Evolutionary conservation across 2,329 filamentous ascomycete genomes (phyloP), one percentile per base, ranked within the genome.

Genomic region (Pezicula rhizophila): DNA sequence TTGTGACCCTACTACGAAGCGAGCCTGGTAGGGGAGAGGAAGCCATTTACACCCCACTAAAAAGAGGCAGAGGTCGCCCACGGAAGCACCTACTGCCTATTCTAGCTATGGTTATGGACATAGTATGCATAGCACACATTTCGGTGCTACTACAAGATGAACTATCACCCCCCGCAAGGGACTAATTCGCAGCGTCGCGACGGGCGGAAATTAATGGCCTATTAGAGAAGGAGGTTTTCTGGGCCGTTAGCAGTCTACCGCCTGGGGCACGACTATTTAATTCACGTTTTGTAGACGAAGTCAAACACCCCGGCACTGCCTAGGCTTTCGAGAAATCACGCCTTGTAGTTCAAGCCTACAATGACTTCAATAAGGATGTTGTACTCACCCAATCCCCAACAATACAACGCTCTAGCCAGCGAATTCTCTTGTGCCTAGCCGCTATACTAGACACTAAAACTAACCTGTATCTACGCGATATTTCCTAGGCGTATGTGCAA

Each of bases 311-410:
- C n/a, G 26, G 47, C 5, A 52, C 42, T 11, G 20, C 17, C 3
- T 50, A 49, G 25, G 39, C 39, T 5, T 56, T 46, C 25, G 26
- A 51, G 20, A 56, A 56, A 26, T 56, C 31, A 41, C 41, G 48
- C 23, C 45, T 55, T 10, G 45, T 53, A 14, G 42, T 53, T 10
- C 23, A 53, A 43, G 50, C 31, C 31, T 55, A 51, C 37, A 52
- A 55, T 7, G 39, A 57, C 33, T 2, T 10, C 1, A 33, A 40
- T 1, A 57, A 55, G 20, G 20, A n/a, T 1, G 2, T 35, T 3
- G 34, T 55, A 5, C 31, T 55, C 4, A 57, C 49, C 15, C 12
- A 57, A 35, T 53, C 42, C 14, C 50, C 33, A 5, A 53, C 38
- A 3, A 55, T 57, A 23, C 35, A 53, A 52, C 11, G 39, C n/a